phyloP scores from a whole-genome alignment of 805 yeast genomes.

The Ogataea kodamae region DNA sequence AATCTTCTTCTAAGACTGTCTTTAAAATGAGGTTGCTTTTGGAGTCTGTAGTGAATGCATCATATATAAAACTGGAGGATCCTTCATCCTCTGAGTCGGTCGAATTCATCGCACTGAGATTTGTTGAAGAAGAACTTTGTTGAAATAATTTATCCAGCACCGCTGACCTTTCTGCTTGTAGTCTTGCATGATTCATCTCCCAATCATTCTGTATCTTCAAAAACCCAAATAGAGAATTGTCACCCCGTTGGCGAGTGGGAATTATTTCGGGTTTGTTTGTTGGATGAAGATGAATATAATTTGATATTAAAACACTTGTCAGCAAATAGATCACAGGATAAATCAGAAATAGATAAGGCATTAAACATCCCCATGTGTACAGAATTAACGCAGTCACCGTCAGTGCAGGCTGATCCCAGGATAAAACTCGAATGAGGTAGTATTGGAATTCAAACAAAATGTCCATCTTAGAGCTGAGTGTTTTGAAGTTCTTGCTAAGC shows the following conservation, averaged over 20 bases:
- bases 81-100: constrained; percentile 21
- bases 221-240: constrained; percentile 43
- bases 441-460: constrained; percentile 59
- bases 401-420: constrained; percentile 74
- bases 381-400: constrained; percentile 58
- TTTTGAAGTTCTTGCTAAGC: constrained; percentile 55
- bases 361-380: constrained; percentile 63
- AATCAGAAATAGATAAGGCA: constrained; percentile 65
- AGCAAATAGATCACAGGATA: constrained; percentile 59
- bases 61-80: constrained; percentile 14
- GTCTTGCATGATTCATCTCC: constrained; percentile 14
- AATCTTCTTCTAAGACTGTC: constrained; percentile 15
- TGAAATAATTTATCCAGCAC: constrained; percentile 12
- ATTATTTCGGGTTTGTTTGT: constrained; percentile 42
- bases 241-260: constrained; percentile 49
- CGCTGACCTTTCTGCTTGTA: constrained; percentile 9
- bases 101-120: constrained; percentile 17
- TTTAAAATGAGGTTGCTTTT: constrained; percentile 15
- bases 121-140: constrained; percentile 8
- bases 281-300: constrained; percentile 68
- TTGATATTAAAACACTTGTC: constrained; percentile 63
- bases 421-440: constrained; percentile 52
- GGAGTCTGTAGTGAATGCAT: constrained; percentile 17
- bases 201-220: constrained; percentile 19
- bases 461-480: constrained; percentile 53